A percentile compares a stretch with the other conserved stretches of the same genome.
phyloP scores from a whole-genome alignment of 441 rosid species.

The Capsella rubella region DNA sequence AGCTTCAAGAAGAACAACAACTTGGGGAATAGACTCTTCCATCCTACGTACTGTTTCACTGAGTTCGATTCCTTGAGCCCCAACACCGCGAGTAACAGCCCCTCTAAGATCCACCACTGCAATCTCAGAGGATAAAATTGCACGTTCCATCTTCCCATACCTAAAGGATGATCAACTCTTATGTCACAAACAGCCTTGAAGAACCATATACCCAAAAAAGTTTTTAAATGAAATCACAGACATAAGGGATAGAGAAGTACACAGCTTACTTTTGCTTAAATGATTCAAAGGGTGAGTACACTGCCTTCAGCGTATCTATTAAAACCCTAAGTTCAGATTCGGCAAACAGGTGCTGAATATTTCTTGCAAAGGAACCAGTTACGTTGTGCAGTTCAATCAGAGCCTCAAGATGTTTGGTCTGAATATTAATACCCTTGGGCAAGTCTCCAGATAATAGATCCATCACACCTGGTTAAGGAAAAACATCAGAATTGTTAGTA shows the following conservation, averaged over 20 bases:
- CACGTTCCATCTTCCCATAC: conserved; percentile 97
- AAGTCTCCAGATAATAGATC: conserved; percentile 92
- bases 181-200: conserved; percentile 38
- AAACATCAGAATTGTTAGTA: conserved; percentile 37
- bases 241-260: conserved; percentile 8
- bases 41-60: conserved; percentile 97
- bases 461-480: conserved; percentile 67
- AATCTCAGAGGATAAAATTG: conserved; percentile 87
- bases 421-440: conserved; percentile 90
- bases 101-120: conserved; percentile 94
- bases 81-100: conserved; percentile 97
- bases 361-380: conserved; percentile 89
- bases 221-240: conserved; percentile 15
- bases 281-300: conserved; percentile 84
- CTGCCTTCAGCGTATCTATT: conserved; percentile 90
- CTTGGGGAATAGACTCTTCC: conserved; percentile 99
- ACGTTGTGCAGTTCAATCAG: conserved; percentile 90
- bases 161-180: conserved; percentile 53
- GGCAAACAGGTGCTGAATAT: conserved; percentile 90
- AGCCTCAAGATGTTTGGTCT: conserved; percentile 92
- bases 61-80: conserved; percentile 98
- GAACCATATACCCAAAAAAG: conserved; percentile 7
- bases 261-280: conserved; percentile 84
- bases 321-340: conserved; percentile 83
- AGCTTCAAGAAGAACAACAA: conserved; percentile 92